A percentile compares a stretch with the other conserved stretches of the same genome.
Evolutionary conservation across 2,329 filamentous ascomycete genomes (phyloP).

Genomic region (Stagonosporopsis vannaccii): DNA sequence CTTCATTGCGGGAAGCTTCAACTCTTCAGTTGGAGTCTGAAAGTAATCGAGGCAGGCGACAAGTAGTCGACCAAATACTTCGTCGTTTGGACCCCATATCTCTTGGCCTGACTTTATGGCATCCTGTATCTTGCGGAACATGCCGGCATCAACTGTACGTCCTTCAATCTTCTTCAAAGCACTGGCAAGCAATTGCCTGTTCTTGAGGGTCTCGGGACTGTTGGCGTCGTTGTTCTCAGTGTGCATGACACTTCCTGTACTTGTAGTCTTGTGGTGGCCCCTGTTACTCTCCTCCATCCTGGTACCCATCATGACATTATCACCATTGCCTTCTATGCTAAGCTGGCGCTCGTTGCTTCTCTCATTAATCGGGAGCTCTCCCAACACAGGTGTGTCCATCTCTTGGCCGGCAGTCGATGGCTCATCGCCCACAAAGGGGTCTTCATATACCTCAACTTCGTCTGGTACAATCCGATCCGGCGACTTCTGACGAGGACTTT

Average conservation of each 20-base stretch:
- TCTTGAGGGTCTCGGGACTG: constrained; percentile 54
- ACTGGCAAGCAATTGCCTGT: constrained; percentile 70
- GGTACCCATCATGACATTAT: constrained; percentile 39
- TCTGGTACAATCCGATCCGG: constrained; percentile 47
- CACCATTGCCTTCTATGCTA: constrained; percentile 38
- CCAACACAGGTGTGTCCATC: constrained; percentile 55
- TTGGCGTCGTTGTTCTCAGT: constrained; percentile 38
- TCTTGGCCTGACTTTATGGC: constrained; percentile 71
- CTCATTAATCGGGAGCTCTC: constrained; percentile 60
- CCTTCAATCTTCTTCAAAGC: constrained; percentile 76
- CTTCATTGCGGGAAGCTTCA: constrained; percentile 67
- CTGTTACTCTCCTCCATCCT: constrained; percentile 34
- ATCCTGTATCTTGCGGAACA: constrained; percentile 79
- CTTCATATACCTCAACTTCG: constrained; percentile 62
- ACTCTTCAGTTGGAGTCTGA: constrained; percentile 60
- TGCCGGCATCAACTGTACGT: constrained; percentile 78
- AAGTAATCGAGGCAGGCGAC: constrained; percentile 75
- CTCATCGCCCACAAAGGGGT: constrained; percentile 56
- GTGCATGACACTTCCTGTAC: constrained; percentile 46
- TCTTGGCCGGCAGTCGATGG: constrained; percentile 36
- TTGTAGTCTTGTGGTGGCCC: constrained; percentile 49
- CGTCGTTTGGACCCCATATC: constrained; percentile 70
- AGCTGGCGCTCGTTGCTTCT: constrained; percentile 48
- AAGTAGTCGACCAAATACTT: constrained; percentile 73
- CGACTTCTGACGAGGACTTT: constrained; percentile 42